These are phyloP conservation scores for Erodium texanum DNA, from an alignment of 441 rosid genomes.

Conservation along the genomic window DNA sequence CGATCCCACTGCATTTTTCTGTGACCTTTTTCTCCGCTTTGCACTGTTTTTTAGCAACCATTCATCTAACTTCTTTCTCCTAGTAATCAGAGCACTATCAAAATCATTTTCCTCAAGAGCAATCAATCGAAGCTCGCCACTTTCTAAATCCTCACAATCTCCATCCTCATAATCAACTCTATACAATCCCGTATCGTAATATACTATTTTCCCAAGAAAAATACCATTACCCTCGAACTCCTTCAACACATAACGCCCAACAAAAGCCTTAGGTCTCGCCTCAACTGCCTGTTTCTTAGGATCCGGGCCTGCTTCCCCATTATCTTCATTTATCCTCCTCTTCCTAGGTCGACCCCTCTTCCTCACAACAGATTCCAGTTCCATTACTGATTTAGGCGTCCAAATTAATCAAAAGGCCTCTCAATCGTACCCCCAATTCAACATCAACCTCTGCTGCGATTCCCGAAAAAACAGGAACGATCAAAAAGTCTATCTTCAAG, in stretches of 20 bases:
- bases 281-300: slow-evolving; percentile 41
- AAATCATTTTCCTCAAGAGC: slow-evolving; percentile 44
- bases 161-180: slow-evolving; percentile 88
- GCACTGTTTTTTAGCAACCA: slow-evolving; percentile 27
- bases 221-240: slow-evolving; percentile 46
- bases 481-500: not conserved
- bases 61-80: slow-evolving; percentile 49
- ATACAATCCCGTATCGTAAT: slow-evolving; percentile 59
- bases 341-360: slow-evolving; percentile 85
- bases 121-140: slow-evolving; percentile 48
- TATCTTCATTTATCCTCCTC: slow-evolving; percentile 39
- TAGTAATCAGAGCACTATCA: slow-evolving; percentile 38
- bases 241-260: slow-evolving; percentile 68
- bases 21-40: slow-evolving; percentile 18
- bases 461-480: slow-evolving; percentile 9
- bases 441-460: not conserved
- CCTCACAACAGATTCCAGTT: slow-evolving; percentile 32
- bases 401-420: slow-evolving; percentile 21
- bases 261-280: slow-evolving; percentile 39
- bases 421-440: slow-evolving; percentile 11
- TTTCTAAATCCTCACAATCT: slow-evolving; percentile 66
- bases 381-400: slow-evolving; percentile 37
- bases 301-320: slow-evolving; percentile 17
- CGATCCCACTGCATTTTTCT: slow-evolving; percentile 24
- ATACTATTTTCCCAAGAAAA: slow-evolving; percentile 67